Evolutionary conservation across 371 early-diverging fungal species (phyloP), one percentile per base, ranked within the genome.

Genomic region (Sporodiniella umbellata): DNA sequence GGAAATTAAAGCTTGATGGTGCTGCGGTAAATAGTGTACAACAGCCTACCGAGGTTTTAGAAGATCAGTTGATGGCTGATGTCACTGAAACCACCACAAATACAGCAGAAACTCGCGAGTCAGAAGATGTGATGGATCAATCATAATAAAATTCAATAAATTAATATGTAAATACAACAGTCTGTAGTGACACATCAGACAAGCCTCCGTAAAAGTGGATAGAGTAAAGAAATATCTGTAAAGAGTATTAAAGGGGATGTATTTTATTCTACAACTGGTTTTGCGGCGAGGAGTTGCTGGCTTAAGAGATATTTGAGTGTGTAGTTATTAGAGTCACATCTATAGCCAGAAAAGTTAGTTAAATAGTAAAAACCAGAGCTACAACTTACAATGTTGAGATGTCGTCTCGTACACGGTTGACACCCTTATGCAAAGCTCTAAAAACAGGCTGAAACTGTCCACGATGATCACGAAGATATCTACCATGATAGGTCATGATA

Each of bases 311-410:
- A 92, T 54, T 83, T 77, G 25, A 93, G 64, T 39, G 80, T 77
- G 65, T 89, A 92, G 44, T 78, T 80, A 62, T 93, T 93, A 28
- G 87, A 81, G 56, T 91, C 90, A 60, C 92, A 91, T 42, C 89
- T 89, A 64, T 30, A 33, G 28, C 51, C 56, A 57, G 54, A 43
- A 38, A 45, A 11, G 25, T 45, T 8, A 22, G 10, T 17, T 33
- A 18, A 45, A 37, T 31, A 31, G 12, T 31, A 31, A 31, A 31
- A 8, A 31, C 2, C 7, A 31, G 10, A 1, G 31, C 7, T 31
- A 31, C 7, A 14, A 78, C 80, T 85, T 80, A 90, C 90, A 92
- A 65, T 70, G 82, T 85, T 15, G 81, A 71, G 45, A 94, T 69
- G 54, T 88, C 89, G 48, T 87, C 88, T 25, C 85, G 84, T 33